Evolutionary conservation across 257 asterid species (phyloP).

Genomic region (Ballota nigra): DNA sequence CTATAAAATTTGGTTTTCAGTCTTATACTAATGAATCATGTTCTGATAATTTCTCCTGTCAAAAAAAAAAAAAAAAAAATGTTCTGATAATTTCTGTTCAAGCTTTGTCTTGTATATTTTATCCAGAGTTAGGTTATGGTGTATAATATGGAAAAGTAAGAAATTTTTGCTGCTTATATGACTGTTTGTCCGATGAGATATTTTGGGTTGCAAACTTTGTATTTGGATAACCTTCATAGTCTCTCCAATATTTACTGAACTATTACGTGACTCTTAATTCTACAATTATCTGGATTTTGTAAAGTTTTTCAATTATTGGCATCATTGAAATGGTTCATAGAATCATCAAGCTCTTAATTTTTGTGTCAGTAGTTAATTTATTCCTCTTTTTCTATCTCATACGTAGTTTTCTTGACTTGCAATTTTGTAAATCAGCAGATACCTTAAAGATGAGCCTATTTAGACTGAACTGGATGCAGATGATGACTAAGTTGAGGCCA

Average conservation of each 20-base stretch:
- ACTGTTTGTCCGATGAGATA: background rate
- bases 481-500: conserved; percentile 98
- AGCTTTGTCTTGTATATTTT: background rate
- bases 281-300: background rate
- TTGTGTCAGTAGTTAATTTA: background rate
- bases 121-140: background rate
- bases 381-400: background rate
- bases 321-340: background rate
- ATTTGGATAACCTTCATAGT: background rate
- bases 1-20: no score
- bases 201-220: background rate
- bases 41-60: no score
- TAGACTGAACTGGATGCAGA: conserved; percentile 63
- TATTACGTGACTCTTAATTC: background rate
- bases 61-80: no score
- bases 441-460: conserved; percentile 54
- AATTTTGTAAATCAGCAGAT: conserved; percentile 45
- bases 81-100: no score
- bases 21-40: background rate
- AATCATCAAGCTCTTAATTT: background rate
- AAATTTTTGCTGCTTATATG: background rate
- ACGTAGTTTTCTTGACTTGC: conserved; percentile 16
- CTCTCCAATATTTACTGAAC: background rate
- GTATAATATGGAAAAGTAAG: background rate
- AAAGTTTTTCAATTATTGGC: background rate